phyloP scores from a whole-genome alignment of 75 land plant genomes.

The Selaginella tamariscina region DNA sequence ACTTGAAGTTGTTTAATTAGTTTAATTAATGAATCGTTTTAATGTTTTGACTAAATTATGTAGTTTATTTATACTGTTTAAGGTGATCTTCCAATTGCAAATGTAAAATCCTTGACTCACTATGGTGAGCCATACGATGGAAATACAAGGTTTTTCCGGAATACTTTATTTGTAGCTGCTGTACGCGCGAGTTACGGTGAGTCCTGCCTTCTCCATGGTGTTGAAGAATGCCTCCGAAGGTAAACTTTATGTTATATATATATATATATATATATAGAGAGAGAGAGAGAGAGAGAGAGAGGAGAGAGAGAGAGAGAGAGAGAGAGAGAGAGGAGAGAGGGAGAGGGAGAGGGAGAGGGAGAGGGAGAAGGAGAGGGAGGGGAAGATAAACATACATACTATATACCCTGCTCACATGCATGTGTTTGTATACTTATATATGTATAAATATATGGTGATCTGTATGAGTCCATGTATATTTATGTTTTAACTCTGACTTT shows the following conservation, averaged over 20 bases:
- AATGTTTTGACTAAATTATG: neutral
- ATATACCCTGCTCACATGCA: no score
- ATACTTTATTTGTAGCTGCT: slow-evolving; percentile 94
- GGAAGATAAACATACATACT: no score
- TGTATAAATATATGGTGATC: no score
- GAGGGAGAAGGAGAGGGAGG: no score
- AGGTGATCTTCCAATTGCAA: slow-evolving; percentile 71
- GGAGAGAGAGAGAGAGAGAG: no score
- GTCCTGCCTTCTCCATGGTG: slow-evolving; percentile 88
- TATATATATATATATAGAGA: no score
- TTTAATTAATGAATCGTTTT: slow-evolving; percentile 5
- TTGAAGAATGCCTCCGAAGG: slow-evolving; percentile 99
- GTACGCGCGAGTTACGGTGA: slow-evolving; percentile 95
- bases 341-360: no score
- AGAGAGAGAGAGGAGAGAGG: no score
- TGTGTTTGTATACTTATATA: no score
- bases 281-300: no score
- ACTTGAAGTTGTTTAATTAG: neutral
- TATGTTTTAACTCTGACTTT: neutral
- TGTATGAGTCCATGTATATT: no score
- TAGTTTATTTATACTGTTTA: neutral
- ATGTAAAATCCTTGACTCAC: slow-evolving; percentile 93
- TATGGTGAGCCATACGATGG: slow-evolving; percentile 99
- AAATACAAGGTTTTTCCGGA: slow-evolving; percentile 88
- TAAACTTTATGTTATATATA: no score